Evolutionary conservation across 495 filamentous ascomycete genomes (phyloP).

Genomic region (Penicillium maclennaniae): DNA sequence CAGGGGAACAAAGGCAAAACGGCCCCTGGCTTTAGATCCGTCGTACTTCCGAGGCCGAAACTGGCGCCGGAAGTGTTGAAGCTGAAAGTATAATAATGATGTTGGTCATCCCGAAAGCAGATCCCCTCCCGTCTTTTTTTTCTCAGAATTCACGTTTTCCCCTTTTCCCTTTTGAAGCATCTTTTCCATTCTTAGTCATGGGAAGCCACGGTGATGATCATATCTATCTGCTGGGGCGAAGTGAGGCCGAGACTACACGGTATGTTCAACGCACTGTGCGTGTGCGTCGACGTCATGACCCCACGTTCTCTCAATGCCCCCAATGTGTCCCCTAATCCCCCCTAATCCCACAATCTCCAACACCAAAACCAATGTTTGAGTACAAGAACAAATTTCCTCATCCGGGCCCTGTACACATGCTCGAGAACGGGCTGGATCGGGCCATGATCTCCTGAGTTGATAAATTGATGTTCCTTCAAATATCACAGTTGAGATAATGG

Average conservation of each 20-base stretch:
- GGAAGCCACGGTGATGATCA: neutral
- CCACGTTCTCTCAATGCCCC: too few species aligned
- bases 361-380: too few species aligned
- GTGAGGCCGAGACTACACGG: constrained; percentile 17
- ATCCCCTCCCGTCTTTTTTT: neutral
- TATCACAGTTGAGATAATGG: neutral
- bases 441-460: neutral
- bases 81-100: neutral
- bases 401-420: too few species aligned
- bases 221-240: constrained; percentile 16
- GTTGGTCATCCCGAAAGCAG: neutral
- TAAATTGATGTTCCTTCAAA: too few species aligned
- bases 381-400: too few species aligned
- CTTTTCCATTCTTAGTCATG: too few species aligned
- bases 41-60: neutral
- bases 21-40: neutral
- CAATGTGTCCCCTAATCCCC: too few species aligned
- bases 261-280: constrained; percentile 1
- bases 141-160: too few species aligned
- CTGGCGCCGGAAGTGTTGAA: neutral
- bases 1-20: too few species aligned
- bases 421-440: neutral
- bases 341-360: neutral
- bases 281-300: neutral
- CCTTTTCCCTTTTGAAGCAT: too few species aligned